Evolutionary conservation across 148 eudicot genomes (phyloP), one percentile per base, ranked within the genome.

Genomic region (Diospyros kaki): DNA sequence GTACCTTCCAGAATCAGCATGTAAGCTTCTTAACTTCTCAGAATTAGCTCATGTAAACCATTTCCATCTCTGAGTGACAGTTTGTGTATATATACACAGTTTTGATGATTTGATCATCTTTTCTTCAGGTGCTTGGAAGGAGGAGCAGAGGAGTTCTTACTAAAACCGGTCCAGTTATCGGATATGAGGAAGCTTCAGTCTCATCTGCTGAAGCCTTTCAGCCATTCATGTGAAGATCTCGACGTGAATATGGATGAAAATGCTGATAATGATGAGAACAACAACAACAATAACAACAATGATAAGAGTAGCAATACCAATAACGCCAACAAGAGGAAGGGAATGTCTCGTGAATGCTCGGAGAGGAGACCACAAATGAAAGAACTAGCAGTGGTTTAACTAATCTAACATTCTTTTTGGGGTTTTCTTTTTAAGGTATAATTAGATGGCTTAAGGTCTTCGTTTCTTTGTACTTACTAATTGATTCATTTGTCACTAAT

Each of bases 81-180:
- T 28, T 10, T 17, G 5, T 60, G 9, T 68, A 50, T 28, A 48
- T 18, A 50, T 17, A 48, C 9, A 45, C 46, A 45, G 45, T 73
- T 1, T 62, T 44, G 28, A 14, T 2, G n/a, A 28, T 45, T n/a
- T 17, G 14, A 45, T 17, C 10, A 9, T 45, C 14, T 40, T 43
- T 67, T 73, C 2, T 62, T 4, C 65, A 88, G 91, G 87, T 88
- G 91, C 62, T 79, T 88, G 80, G 89, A 88, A 77, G 89, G 77
- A 78, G 91, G 91, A 75, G 91, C 91, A 45, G 84, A 86, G 54
- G 89, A 88, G 59, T 88, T 86, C 83, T 53, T 88, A 39, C 73
- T 88, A 45, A 88, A 88, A 77, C 91, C 91, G 14, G 86, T 88
- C 15, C 79, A 74, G 51, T 28, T 86, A 39, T 82, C 91, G n/a